Percentiles rank a stretch among this genome's conserved stretches.
These are phyloP conservation scores for Boletellus ananiceps DNA, from an alignment of 768 basidiomycete species.

Conservation along the genomic window DNA sequence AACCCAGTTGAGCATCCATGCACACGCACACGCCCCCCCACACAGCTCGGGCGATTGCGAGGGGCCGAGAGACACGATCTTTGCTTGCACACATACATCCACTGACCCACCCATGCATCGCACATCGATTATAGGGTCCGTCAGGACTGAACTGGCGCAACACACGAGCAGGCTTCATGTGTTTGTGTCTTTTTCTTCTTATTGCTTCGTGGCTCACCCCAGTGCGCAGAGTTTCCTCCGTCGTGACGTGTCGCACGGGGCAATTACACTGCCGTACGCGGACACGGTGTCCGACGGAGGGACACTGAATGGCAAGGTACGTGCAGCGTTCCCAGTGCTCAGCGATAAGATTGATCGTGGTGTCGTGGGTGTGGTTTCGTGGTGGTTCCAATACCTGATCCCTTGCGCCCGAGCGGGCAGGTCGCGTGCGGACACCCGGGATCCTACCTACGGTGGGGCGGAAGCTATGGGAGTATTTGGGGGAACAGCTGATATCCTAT, in stretches of 20 bases:
- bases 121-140: not conserved
- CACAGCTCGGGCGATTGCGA: no score
- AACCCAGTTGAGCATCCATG: constrained; percentile 35
- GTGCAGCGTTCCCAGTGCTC: not conserved
- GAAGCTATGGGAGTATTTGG: constrained; percentile 44
- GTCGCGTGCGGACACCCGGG: constrained; percentile 27
- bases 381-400: constrained; percentile 36
- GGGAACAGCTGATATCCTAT: constrained; percentile 33
- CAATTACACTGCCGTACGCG: constrained; percentile 47
- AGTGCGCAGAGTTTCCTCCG: constrained; percentile 12
- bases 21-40: no score
- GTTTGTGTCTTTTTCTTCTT: no score
- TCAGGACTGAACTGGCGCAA: not conserved
- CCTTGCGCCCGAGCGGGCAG: constrained; percentile 47
- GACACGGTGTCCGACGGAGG: constrained; percentile 41
- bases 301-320: constrained; percentile 43
- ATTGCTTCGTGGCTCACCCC: no score
- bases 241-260: constrained; percentile 36
- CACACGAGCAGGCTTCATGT: no score
- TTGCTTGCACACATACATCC: no score
- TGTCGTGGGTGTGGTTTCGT: not conserved
- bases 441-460: constrained; percentile 31
- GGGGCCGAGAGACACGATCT: not conserved
- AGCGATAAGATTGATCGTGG: not conserved
- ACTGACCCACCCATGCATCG: no score